Evolutionary conservation across 2,329 filamentous ascomycete species (phyloP).

Genomic region (Pseudocercospora crystallina): DNA sequence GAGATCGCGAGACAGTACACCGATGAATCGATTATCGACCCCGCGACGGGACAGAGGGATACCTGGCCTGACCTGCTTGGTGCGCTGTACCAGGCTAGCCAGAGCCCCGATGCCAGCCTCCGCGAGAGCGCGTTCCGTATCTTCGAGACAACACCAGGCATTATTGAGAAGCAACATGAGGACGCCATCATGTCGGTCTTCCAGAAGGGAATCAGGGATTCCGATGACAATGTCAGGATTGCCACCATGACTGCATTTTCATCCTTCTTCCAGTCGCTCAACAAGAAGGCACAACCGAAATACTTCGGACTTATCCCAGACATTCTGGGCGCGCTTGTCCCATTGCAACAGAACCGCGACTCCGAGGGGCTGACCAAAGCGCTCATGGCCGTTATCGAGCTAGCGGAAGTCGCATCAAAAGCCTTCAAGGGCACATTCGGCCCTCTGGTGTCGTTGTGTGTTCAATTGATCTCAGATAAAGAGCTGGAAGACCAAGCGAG

Average conservation of each 20-base stretch:
- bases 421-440: slow-evolving; percentile 98
- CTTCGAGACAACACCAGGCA: slow-evolving; percentile 89
- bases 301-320: slow-evolving; percentile 86
- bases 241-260: slow-evolving; percentile 96
- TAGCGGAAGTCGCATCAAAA: slow-evolving; percentile 90
- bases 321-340: slow-evolving; percentile 89
- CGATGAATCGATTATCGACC: slow-evolving; percentile 58
- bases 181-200: slow-evolving; percentile 87
- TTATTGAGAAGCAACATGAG: slow-evolving; percentile 95
- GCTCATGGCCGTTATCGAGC: slow-evolving; percentile 85
- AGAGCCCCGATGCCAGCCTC: slow-evolving; percentile 77
- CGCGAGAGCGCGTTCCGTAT: slow-evolving; percentile 93
- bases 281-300: slow-evolving; percentile 83
- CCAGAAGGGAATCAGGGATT: slow-evolving; percentile 87
- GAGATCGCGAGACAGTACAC: slow-evolving; percentile 94
- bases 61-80: slow-evolving; percentile 87
- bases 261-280: slow-evolving; percentile 88
- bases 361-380: slow-evolving; percentile 89
- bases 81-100: slow-evolving; percentile 85
- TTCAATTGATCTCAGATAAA: slow-evolving; percentile 94
- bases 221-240: slow-evolving; percentile 80
- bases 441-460: slow-evolving; percentile 86
- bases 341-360: slow-evolving; percentile 87
- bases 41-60: slow-evolving; percentile 40
- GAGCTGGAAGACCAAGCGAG: slow-evolving; percentile 85